Base-by-base conservation (phyloP, 2,329 filamentous ascomycete genomes). In the Colletotrichum limetticola region DNA sequence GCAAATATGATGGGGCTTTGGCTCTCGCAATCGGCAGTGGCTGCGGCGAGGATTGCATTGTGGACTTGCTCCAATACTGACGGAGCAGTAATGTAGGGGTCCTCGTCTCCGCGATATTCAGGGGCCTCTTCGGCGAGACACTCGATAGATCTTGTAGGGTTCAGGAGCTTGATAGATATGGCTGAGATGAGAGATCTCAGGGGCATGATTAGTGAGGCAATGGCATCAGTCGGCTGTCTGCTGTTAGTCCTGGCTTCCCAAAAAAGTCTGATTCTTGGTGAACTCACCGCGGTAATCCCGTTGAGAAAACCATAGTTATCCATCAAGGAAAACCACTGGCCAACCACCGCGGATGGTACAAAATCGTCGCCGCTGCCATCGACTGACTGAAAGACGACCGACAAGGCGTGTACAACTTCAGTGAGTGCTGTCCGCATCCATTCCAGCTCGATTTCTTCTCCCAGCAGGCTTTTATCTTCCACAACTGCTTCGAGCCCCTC, bases 311-410 rank as follows among this genome's bases (percentile, higher is more conserved):
- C 85, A 78, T 90, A 91, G 16, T 89, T 85, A 55, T 88, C 85
- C 86, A 95, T 91, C 62, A 95, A 83, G n/a, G 87, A 84, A 77
- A 95, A 95, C 95, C 95, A 97, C 75, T 89, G 86, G 52, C 90
- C 84, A 22, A 95, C 86, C 7, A 91, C 81, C 16, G 87, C 84
- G 22, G 89, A 86, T 19, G 90, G 85, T 14, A 91, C 86, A 76
- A 94, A 89, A 59, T 86, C 82, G 22, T 83, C 83, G 49, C 85
- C 81, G 63, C 88, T 87, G 59, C 89, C 83, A 75, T 93, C 91
- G 42, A 95, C 83, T 24, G 93, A 86, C 76, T 94, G 88, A 76
- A 95, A 94, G 28, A 95, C 84, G 19, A 95, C 86, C 61, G 94
- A 92, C 81, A 97, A 86, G 53, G 92, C 88, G 78, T 97, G 93